These are phyloP conservation scores for Elsinoe ampelina DNA, from an alignment of 2,329 filamentous ascomycete genomes.

Conservation along the genomic window DNA sequence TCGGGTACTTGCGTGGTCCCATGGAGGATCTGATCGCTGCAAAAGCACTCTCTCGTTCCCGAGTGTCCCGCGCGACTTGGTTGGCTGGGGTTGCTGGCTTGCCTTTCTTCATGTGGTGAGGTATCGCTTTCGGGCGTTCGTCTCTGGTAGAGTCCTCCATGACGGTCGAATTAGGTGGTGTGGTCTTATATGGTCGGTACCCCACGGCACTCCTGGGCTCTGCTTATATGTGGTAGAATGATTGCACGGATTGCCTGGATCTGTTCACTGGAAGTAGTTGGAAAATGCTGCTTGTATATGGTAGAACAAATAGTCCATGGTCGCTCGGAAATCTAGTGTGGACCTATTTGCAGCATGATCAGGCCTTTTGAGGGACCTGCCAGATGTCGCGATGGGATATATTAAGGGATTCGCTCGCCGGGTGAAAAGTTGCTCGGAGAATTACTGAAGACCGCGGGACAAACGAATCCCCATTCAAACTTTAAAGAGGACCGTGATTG, in stretches of 20 bases:
- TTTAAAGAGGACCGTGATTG: too few relatives aligned
- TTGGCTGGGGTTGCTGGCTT: slow-evolving; percentile 40
- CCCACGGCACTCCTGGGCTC: too few relatives aligned
- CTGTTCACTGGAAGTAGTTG: slow-evolving; percentile 26
- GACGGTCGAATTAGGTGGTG: neutral
- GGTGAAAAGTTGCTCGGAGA: neutral
- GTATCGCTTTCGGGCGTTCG: slow-evolving; percentile 40
- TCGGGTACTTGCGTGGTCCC: slow-evolving; percentile 36
- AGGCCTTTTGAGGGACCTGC: neutral
- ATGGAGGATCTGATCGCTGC: slow-evolving; percentile 52
- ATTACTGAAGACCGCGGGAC: slow-evolving; percentile 1
- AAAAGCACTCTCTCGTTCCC: slow-evolving; percentile 49
- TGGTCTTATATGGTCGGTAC: neutral
- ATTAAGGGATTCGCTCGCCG: neutral
- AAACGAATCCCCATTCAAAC: neutral
- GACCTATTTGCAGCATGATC: neutral
- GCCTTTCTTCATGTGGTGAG: slow-evolving; percentile 49
- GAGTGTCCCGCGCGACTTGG: slow-evolving; percentile 38
- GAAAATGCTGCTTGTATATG: slow-evolving; percentile 26
- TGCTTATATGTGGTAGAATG: neutral
- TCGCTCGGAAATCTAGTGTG: neutral
- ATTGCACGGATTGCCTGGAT: neutral
- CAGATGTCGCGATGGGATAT: neutral
- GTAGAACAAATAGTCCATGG: slow-evolving; percentile 30
- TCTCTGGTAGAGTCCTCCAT: slow-evolving; percentile 33